A percentile compares a stretch with the other conserved stretches of the same genome.
Conservation (phyloP, 495 filamentous ascomycete genomes). For the Penicillium cataractarum region DNA sequence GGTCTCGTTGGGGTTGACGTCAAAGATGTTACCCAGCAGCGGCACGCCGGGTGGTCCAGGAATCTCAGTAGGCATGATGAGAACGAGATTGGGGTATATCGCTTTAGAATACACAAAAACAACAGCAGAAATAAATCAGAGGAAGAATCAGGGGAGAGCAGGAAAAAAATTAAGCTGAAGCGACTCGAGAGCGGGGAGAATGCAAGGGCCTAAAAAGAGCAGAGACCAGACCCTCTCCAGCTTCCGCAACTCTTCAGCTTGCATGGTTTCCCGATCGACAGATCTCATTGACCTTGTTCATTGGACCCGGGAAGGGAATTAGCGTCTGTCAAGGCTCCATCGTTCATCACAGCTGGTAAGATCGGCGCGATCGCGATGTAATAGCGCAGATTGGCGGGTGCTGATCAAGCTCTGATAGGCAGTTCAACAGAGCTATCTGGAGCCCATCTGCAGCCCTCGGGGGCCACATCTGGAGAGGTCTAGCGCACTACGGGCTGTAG, state of each 20-base stretch:
- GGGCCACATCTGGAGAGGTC: constrained; percentile 14
- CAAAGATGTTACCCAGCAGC: constrained; percentile 68
- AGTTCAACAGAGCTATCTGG: constrained; percentile 20
- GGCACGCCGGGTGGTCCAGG: constrained; percentile 69
- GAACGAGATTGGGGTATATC: constrained; percentile 12
- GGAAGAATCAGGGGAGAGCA: constrained; percentile 1
- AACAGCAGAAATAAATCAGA: background rate
- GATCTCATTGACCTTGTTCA: constrained; percentile 20
- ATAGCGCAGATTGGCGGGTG: constrained; percentile 36
- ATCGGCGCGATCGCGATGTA: constrained; percentile 38
- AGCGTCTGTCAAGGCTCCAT: constrained; percentile 24
- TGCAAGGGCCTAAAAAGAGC: constrained; percentile 16
- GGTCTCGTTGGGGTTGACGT: constrained; percentile 63
- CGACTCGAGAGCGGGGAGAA: constrained; percentile 13
- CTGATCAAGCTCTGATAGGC: constrained; percentile 27
- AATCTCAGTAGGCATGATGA: constrained; percentile 53
- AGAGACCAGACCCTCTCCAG: constrained; percentile 12
- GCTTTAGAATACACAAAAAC: constrained; percentile 9
- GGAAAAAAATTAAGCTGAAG: constrained; percentile 8
- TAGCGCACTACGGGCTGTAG: constrained; percentile 28
- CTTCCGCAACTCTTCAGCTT: constrained; percentile 27
- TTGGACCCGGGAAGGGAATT: constrained; percentile 16
- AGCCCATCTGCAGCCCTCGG: constrained; percentile 25
- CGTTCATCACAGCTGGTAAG: constrained; percentile 32
- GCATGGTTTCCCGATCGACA: constrained; percentile 26